Evolutionary conservation across 2,329 filamentous ascomycete genomes (phyloP).

Genomic region (Aspergillus udagawae): DNA sequence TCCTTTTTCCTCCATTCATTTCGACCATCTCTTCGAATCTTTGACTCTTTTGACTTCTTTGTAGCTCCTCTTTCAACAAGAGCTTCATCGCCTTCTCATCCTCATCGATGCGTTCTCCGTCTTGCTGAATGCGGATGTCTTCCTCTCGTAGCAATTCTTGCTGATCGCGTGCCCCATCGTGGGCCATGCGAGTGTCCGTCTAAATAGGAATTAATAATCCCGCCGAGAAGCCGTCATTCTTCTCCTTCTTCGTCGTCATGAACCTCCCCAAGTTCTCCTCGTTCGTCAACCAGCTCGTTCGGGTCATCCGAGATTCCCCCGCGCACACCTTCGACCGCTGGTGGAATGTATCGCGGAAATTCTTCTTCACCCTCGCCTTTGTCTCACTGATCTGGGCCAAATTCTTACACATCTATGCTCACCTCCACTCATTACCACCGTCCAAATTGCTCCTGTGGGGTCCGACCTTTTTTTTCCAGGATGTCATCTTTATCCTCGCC

Average conservation of each 20-base stretch:
- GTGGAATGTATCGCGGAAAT: slow-evolving; percentile 27
- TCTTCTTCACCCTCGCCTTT: slow-evolving; percentile 27
- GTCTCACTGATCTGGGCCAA: slow-evolving; percentile 25
- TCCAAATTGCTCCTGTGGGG: slow-evolving; percentile 24
- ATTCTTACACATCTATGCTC: slow-evolving; percentile 24
- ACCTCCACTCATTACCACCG: slow-evolving; percentile 21
- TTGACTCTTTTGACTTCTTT: neutral
- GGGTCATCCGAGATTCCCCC: slow-evolving; percentile 12
- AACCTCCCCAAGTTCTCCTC: slow-evolving; percentile 1
- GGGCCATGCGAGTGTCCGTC: slow-evolving; percentile 2
- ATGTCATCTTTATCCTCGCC: slow-evolving; percentile 23
- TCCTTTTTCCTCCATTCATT: neutral
- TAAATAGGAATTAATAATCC: neutral
- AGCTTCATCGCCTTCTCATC: neutral
- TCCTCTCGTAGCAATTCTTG: neutral
- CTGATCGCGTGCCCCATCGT: neutral
- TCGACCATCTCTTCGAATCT: neutral
- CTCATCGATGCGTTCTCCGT: neutral
- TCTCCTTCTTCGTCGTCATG: slow-evolving; percentile 8
- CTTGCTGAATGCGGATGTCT: neutral
- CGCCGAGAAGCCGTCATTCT: neutral
- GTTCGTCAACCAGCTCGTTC: neutral
- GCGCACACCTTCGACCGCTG: slow-evolving; percentile 17
- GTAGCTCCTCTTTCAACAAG: neutral
- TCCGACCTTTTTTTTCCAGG: slow-evolving; percentile 28